Conservation (phyloP, 352 stramenopile genomes). For the Poterioochromonas sp. region DNA sequence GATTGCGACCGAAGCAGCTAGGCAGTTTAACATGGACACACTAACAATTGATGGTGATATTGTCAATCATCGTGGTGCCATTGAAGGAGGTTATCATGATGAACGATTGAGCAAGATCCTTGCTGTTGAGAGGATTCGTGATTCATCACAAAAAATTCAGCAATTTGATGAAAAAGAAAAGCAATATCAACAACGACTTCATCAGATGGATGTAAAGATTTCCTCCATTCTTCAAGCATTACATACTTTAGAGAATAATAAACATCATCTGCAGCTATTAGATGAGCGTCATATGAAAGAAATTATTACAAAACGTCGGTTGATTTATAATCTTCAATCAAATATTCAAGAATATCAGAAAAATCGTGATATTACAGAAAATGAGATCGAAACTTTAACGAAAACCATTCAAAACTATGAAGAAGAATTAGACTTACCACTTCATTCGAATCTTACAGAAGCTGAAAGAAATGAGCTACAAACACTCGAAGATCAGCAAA, state of each 20-base stretch:
- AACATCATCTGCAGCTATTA: slow-evolving; percentile 57
- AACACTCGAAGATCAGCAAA: slow-evolving; percentile 17
- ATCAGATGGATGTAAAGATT: slow-evolving; percentile 50
- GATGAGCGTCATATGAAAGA: slow-evolving; percentile 49
- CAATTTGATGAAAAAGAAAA: slow-evolving; percentile 51
- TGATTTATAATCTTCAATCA: no score
- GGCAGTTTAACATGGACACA: slow-evolving; percentile 82
- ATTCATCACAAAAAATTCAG: slow-evolving; percentile 55
- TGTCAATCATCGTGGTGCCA: slow-evolving; percentile 77
- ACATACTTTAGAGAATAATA: slow-evolving; percentile 65
- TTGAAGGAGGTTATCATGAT: slow-evolving; percentile 93
- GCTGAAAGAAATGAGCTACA: slow-evolving; percentile 15
- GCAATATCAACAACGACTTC: slow-evolving; percentile 46
- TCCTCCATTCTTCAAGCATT: slow-evolving; percentile 65
- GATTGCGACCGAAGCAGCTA: slow-evolving; percentile 51
- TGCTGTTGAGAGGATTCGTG: slow-evolving; percentile 69
- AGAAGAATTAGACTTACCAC: slow-evolving; percentile 50
- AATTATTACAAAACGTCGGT: no score
- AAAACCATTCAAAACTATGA: slow-evolving; percentile 53
- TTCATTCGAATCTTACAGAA: slow-evolving; percentile 31
- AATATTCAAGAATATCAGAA: no score
- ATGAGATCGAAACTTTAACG: no score
- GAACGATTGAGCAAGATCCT: slow-evolving; percentile 46
- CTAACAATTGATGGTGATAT: slow-evolving; percentile 96
- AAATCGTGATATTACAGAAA: no score